phyloP scores from a whole-genome alignment of 306 rosid genomes.

The Macrotyloma uniflorum region DNA sequence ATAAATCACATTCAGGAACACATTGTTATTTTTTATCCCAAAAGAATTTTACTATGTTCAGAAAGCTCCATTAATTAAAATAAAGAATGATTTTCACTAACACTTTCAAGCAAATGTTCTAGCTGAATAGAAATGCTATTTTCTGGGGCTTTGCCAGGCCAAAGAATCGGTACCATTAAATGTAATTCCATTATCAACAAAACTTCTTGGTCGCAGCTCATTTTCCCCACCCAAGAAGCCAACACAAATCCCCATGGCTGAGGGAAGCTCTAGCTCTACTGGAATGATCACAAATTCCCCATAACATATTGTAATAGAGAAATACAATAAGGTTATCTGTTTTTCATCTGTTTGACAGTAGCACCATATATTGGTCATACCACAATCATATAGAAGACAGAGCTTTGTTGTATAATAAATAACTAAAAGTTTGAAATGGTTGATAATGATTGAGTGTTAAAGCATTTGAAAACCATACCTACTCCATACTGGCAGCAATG shows the following conservation, averaged over 20 bases:
- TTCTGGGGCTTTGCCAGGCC: not conserved
- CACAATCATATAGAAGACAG: not conserved
- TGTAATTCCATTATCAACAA: constrained; percentile 13
- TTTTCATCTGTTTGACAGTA: no score
- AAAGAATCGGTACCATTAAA: constrained; percentile 6
- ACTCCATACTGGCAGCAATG: not conserved
- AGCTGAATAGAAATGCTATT: not conserved
- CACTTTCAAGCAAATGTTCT: not conserved
- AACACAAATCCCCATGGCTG: not conserved
- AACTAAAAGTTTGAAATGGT: not conserved
- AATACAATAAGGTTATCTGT: not conserved
- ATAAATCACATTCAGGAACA: constrained; percentile 28
- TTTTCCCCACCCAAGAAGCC: not conserved
- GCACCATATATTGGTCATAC: not conserved
- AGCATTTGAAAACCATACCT: not conserved
- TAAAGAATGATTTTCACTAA: not conserved
- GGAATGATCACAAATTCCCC: not conserved
- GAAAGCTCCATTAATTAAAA: constrained; percentile 1
- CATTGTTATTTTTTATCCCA: not conserved
- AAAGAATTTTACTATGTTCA: not conserved
- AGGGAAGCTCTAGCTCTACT: not conserved
- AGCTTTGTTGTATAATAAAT: not conserved
- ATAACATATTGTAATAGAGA: not conserved
- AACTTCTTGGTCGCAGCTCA: not conserved
- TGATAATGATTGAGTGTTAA: not conserved